Percentiles rank a stretch among this genome's conserved stretches.
These are phyloP conservation scores for Colletotrichum theobromicola DNA, from an alignment of 2,329 filamentous ascomycete species.

Conservation along the genomic window DNA sequence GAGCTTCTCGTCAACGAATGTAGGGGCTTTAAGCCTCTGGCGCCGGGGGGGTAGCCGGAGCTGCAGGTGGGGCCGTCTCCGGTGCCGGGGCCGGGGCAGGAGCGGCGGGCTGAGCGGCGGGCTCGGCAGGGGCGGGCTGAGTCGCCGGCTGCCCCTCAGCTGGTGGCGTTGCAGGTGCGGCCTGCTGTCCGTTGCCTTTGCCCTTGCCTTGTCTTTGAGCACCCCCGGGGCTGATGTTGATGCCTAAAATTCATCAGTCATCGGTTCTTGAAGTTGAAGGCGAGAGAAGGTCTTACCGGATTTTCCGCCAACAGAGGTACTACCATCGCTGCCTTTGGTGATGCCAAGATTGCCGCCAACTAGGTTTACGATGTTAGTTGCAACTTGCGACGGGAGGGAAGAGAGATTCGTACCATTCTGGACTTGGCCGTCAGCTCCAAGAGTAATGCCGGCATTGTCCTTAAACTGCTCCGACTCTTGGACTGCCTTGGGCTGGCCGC, in stretches of 20 bases:
- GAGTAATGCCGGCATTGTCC: conserved; percentile 5
- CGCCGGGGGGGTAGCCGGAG: not conserved
- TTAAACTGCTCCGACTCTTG: conserved; percentile 16
- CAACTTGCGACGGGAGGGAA: rapidly evolving
- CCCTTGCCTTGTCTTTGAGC: not conserved
- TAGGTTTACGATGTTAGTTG: not conserved
- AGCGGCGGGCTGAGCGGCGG: not conserved
- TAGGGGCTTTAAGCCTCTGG: not conserved
- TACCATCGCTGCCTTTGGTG: conserved; percentile 16
- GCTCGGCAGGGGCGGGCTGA: not conserved
- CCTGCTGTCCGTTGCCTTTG: not conserved
- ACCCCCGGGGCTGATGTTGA: conserved; percentile 6
- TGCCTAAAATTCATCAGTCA: not conserved
- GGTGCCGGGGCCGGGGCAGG: not conserved
- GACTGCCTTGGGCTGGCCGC: conserved; percentile 7
- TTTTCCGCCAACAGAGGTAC: conserved; percentile 16
- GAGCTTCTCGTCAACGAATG: not conserved
- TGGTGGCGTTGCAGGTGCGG: not conserved
- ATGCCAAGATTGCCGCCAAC: conserved; percentile 17
- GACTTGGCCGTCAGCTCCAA: not conserved
- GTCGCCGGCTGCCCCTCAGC: not conserved
- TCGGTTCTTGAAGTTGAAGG: not conserved
- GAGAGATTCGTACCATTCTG: not conserved
- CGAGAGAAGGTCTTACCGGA: not conserved
- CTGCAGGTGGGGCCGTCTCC: not conserved